These are phyloP conservation scores for Cadophora sp. DNA, from an alignment of 2,329 filamentous ascomycete species.

Conservation along the genomic window DNA sequence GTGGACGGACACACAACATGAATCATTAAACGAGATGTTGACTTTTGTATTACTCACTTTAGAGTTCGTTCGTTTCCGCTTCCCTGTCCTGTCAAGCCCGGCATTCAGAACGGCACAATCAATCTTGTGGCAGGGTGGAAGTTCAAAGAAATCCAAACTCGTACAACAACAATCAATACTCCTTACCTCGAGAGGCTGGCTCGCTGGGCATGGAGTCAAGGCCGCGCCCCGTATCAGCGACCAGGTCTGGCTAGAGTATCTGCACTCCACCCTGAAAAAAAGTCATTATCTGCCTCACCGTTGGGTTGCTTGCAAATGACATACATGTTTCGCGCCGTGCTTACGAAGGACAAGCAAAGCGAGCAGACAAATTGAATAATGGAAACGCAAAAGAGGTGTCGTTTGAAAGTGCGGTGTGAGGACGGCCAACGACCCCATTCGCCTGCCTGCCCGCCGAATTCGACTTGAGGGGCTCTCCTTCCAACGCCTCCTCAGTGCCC, in stretches of 20 bases:
- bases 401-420: slow-evolving; percentile 14
- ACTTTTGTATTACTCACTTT: slow-evolving; percentile 11
- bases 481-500: neutral
- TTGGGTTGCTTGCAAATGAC: too few relatives aligned
- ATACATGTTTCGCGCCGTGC: neutral
- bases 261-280: too few relatives aligned
- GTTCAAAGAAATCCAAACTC: too few relatives aligned
- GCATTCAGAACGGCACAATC: too few relatives aligned
- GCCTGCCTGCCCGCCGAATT: neutral
- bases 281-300: too few relatives aligned
- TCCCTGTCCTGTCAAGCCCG: neutral
- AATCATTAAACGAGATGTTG: slow-evolving; percentile 12
- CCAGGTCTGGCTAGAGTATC: too few relatives aligned
- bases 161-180: too few relatives aligned
- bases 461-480: neutral
- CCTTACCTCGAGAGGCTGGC: too few relatives aligned
- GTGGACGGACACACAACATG: neutral
- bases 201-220: too few relatives aligned
- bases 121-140: too few relatives aligned
- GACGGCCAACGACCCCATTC: neutral
- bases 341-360: neutral
- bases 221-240: too few relatives aligned
- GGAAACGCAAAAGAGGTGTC: neutral
- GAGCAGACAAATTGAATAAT: neutral
- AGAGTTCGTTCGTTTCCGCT: neutral